Percentiles rank a stretch among this genome's conserved stretches.
Evolutionary conservation across 257 asterid genomes (phyloP).

Genomic region (Sherardia arvensis): DNA sequence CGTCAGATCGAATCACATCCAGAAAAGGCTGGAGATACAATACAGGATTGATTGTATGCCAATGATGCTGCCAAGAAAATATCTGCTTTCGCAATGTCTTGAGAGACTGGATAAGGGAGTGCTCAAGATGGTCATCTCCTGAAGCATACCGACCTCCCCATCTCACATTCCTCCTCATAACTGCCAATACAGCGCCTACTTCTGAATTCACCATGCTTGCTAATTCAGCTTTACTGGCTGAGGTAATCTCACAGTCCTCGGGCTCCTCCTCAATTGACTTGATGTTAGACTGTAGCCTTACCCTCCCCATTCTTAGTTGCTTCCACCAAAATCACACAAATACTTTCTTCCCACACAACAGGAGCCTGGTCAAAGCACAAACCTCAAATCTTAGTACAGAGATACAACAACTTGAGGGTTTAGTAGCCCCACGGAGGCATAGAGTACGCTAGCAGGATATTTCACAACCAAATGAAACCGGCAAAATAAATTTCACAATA

Average conservation of each 20-base stretch:
- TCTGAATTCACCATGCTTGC: conserved; percentile 83
- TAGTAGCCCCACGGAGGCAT: not conserved
- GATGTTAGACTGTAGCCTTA: conserved; percentile 72
- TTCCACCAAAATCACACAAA: conserved; percentile 15
- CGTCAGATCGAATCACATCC: conserved; percentile 88
- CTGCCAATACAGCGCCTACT: conserved; percentile 89
- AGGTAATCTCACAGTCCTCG: conserved; percentile 64
- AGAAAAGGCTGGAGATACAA: conserved; percentile 94
- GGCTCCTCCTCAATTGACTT: conserved; percentile 94
- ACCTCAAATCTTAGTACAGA: not conserved
- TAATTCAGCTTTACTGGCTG: conserved; percentile 56
- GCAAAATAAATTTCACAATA: not conserved
- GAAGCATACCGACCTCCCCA: conserved; percentile 98
- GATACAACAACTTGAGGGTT: not conserved
- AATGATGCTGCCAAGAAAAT: conserved; percentile 72
- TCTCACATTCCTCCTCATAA: conserved; percentile 96
- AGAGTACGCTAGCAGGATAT: not conserved
- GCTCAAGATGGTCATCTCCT: conserved; percentile 94
- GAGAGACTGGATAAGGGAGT: conserved; percentile 83
- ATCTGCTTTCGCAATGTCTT: conserved; percentile 72
- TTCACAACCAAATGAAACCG: not conserved
- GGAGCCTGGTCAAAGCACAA: conserved; percentile 19
- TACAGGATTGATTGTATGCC: conserved; percentile 71
- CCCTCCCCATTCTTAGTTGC: conserved; percentile 58
- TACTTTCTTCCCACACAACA: conserved; percentile 8